Evolutionary conservation across 768 basidiomycete genomes (phyloP).

Genomic region (Dioszegia crocea): DNA sequence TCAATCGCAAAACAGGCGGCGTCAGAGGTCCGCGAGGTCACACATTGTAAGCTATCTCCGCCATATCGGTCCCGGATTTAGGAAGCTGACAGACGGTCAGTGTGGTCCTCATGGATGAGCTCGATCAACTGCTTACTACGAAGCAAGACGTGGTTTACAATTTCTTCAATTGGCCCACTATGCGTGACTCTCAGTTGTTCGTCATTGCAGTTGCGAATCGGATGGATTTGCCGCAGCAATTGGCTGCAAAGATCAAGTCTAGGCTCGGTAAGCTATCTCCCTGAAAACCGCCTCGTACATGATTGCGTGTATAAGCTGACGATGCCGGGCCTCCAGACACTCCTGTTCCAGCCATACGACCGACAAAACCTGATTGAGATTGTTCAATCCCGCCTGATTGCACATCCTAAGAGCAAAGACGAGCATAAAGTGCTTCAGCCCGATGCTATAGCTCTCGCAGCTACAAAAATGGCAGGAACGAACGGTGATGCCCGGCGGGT

Average conservation of each 20-base stretch:
- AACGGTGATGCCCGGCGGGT: constrained; percentile 92
- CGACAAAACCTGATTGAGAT: constrained; percentile 71
- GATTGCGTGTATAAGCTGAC: not conserved
- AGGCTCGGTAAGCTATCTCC: constrained; percentile 72
- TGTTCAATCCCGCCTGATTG: constrained; percentile 71
- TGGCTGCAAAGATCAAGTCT: constrained; percentile 87
- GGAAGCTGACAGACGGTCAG: constrained; percentile 52
- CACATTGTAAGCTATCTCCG: constrained; percentile 64
- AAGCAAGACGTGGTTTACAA: constrained; percentile 99
- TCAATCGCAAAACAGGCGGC: constrained; percentile 57
- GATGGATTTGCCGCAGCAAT: constrained; percentile 93
- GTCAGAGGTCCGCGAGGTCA: constrained; percentile 67
- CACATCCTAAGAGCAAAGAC: constrained; percentile 52
- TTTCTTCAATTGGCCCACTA: constrained; percentile 99
- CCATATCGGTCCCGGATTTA: not conserved
- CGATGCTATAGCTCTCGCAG: constrained; percentile 80
- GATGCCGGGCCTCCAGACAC: constrained; percentile 40
- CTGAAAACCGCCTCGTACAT: not conserved
- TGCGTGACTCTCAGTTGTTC: constrained; percentile 78
- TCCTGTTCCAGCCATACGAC: constrained; percentile 74
- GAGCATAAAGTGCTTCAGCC: constrained; percentile 56
- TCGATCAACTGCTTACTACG: constrained; percentile 90
- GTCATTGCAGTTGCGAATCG: constrained; percentile 97
- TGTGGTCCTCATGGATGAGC: constrained; percentile 95
- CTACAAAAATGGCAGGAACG: constrained; percentile 71